These are phyloP conservation scores for Quillaja saponaria DNA, from an alignment of 306 rosid species.

Conservation along the genomic window DNA sequence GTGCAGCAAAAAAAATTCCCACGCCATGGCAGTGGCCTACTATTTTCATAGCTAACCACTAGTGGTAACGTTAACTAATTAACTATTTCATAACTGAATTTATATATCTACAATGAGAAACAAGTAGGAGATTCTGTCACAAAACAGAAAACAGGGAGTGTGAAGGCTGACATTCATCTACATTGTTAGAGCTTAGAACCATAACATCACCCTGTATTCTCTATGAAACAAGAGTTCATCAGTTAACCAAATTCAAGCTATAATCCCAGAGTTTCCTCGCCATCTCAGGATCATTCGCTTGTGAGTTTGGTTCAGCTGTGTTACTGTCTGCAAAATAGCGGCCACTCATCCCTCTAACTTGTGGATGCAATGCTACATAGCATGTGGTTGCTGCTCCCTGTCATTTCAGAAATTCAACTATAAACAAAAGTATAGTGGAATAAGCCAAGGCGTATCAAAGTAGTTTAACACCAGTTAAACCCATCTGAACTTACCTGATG, in stretches of 20 bases:
- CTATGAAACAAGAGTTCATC: no score
- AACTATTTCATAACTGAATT: neutral
- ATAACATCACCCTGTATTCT: no score
- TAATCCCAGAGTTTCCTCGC: constrained; percentile 56
- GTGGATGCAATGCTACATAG: constrained; percentile 60
- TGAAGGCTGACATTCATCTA: no score
- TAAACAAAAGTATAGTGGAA: neutral
- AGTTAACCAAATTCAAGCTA: constrained; percentile 45
- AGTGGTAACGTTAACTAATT: no score
- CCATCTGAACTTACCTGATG: constrained; percentile 31
- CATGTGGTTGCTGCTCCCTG: constrained; percentile 77
- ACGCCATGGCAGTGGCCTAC: neutral
- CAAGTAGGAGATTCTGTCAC: neutral
- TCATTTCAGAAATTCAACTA: constrained; percentile 1
- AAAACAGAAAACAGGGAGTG: no score
- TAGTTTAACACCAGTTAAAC: neutral
- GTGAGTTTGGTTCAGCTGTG: constrained; percentile 46
- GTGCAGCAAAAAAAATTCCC: constrained; percentile 4
- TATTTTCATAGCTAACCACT: no score
- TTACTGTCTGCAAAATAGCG: constrained; percentile 50
- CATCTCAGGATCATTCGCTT: constrained; percentile 51
- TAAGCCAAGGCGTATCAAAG: neutral
- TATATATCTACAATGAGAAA: neutral
- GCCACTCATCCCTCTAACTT: constrained; percentile 46
- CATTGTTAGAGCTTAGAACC: no score